phyloP scores from a whole-genome alignment of 495 filamentous ascomycete genomes.

The Penicillium desertorum region DNA sequence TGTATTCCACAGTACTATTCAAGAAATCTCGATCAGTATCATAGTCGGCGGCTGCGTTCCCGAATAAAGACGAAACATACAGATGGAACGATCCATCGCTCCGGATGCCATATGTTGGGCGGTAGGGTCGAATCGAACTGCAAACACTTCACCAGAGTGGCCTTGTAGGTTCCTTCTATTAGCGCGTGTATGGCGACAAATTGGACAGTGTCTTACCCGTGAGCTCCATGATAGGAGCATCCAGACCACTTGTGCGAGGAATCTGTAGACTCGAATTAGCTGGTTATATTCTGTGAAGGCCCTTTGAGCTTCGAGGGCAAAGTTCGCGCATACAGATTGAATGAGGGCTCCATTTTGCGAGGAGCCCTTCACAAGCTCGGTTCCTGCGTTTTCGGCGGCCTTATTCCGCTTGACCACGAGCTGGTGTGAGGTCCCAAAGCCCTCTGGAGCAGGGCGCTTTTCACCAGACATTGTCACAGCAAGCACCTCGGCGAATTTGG shows the following conservation, averaged over 20 bases:
- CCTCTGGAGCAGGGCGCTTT: constrained; percentile 81
- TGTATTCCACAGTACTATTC: constrained; percentile 84
- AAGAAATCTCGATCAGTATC: constrained; percentile 5
- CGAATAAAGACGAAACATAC: constrained; percentile 49
- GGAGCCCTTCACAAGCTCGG: constrained; percentile 63
- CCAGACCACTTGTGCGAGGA: constrained; percentile 78
- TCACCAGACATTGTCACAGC: constrained; percentile 72
- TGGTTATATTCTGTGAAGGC: background rate
- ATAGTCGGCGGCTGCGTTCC: background rate
- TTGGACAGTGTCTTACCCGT: constrained; percentile 55
- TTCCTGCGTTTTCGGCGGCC: constrained; percentile 60
- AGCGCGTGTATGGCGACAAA: constrained; percentile 7
- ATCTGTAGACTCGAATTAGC: constrained; percentile 50
- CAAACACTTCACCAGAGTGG: constrained; percentile 80
- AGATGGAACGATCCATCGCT: constrained; percentile 89
- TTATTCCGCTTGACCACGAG: constrained; percentile 88
- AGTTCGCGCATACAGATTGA: constrained; percentile 66
- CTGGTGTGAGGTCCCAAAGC: constrained; percentile 71
- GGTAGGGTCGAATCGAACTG: constrained; percentile 84
- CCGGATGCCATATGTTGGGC: constrained; percentile 90
- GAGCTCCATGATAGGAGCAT: constrained; percentile 94
- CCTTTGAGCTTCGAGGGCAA: constrained; percentile 6
- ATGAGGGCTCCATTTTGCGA: constrained; percentile 72
- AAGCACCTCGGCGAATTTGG: background rate
- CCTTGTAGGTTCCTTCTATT: constrained; percentile 37